Evolutionary conservation across 73 alveolate species (phyloP).

Genomic region (Paramecium primaurelia): DNA sequence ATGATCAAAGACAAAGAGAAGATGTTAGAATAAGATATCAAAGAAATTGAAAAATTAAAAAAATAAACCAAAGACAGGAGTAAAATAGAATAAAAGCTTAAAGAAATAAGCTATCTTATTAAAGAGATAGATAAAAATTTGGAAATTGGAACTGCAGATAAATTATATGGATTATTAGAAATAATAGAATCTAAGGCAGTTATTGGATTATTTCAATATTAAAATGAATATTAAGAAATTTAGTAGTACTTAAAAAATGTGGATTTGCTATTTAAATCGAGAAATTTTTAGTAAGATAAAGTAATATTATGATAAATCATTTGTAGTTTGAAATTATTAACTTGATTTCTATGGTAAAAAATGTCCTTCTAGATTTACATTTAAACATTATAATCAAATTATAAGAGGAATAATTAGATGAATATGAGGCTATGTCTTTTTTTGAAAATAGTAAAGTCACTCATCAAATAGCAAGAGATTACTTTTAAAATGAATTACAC

Average conservation of each 20-base stretch:
- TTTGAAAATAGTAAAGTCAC: constrained; percentile 1
- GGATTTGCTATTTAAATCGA: not conserved
- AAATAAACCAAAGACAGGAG: not conserved
- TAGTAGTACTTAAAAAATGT: not conserved
- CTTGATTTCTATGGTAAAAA: not conserved
- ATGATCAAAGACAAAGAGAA: constrained; percentile 39
- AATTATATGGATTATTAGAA: constrained; percentile 14
- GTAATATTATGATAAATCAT: not conserved
- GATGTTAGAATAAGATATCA: constrained; percentile 10
- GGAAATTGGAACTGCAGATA: constrained; percentile 1
- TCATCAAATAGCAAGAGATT: not conserved
- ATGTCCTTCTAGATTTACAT: not conserved
- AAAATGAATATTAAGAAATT: constrained; percentile 12
- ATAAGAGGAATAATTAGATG: not conserved
- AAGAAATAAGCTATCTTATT: not conserved
- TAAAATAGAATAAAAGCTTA: not conserved
- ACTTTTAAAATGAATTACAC: not conserved
- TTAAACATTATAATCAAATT: not conserved
- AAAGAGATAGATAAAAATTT: not conserved
- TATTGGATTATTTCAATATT: constrained; percentile 21
- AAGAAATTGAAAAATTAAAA: constrained; percentile 5
- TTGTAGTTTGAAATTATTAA: not conserved
- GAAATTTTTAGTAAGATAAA: constrained; percentile 9
- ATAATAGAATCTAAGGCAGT: constrained; percentile 29
- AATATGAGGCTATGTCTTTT: not conserved